Percentiles rank a stretch among this genome's conserved stretches.
Evolutionary conservation across 2,329 filamentous ascomycete genomes (phyloP).

Genomic region (Beauveria australis): DNA sequence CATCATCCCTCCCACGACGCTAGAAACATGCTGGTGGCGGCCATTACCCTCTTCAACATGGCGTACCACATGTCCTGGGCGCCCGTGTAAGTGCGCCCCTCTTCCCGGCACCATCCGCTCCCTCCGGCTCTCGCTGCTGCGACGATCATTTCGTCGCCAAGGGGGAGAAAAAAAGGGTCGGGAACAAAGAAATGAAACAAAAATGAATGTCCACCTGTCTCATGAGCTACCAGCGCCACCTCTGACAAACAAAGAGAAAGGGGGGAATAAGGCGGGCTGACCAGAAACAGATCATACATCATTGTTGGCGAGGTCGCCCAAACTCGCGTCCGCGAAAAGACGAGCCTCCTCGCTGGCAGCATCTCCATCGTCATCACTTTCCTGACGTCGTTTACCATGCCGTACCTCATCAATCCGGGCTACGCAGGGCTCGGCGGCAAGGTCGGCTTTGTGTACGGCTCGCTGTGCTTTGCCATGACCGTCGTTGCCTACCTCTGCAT

Average conservation of each 20-base stretch:
- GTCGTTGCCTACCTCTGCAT: slow-evolving; percentile 34
- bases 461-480: slow-evolving; percentile 28
- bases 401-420: slow-evolving; percentile 26
- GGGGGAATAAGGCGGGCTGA: not conserved
- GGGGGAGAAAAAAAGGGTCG: no score
- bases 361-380: slow-evolving; percentile 23
- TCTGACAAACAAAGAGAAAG: not conserved
- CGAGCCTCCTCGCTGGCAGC: slow-evolving; percentile 19
- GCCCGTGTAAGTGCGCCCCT: slow-evolving; percentile 16
- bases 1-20: not conserved
- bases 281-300: slow-evolving; percentile 17
- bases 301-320: slow-evolving; percentile 19
- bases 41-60: slow-evolving; percentile 18
- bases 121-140: not conserved
- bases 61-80: slow-evolving; percentile 21
- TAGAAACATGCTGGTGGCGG: slow-evolving; percentile 16
- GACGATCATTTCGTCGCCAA: no score
- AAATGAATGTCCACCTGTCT: no score
- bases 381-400: slow-evolving; percentile 26
- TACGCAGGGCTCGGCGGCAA: slow-evolving; percentile 28
- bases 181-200: not conserved
- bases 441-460: slow-evolving; percentile 31
- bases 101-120: not conserved
- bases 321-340: slow-evolving; percentile 23
- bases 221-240: no score